A percentile compares a stretch with the other conserved stretches of the same genome.
Evolutionary conservation across 805 yeast genomes (phyloP).

Genomic region (Ogataea chonburiensis): DNA sequence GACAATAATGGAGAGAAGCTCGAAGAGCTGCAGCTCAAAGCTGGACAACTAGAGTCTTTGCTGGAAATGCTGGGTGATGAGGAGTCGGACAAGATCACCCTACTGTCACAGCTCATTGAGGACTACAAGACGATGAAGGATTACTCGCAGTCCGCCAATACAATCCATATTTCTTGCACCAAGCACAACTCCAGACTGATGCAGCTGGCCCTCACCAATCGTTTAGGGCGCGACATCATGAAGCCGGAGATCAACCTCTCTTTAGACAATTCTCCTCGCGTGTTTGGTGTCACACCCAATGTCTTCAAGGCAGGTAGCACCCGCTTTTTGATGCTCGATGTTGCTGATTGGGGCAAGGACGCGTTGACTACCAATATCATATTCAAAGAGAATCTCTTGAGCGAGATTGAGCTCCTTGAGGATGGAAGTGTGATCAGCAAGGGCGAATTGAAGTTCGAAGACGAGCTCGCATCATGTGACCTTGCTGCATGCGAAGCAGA

Average conservation of each 20-base stretch:
- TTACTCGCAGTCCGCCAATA: not conserved
- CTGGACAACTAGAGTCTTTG: constrained; percentile 16
- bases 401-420: not conserved
- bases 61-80: constrained; percentile 12
- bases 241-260: constrained; percentile 12
- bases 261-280: constrained; percentile 5
- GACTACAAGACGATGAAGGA: constrained; percentile 14
- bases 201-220: constrained; percentile 10
- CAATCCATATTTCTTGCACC: constrained; percentile 6
- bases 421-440: not conserved
- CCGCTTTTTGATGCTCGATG: constrained; percentile 12
- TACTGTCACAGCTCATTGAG: constrained; percentile 14
- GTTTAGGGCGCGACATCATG: constrained; percentile 8
- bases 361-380: constrained; percentile 1
- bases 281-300: constrained; percentile 15
- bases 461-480: constrained; percentile 1
- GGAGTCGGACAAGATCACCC: constrained; percentile 13
- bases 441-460: not conserved
- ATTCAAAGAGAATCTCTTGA: not conserved
- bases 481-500: not conserved
- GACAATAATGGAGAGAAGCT: constrained; percentile 9
- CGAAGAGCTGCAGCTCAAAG: constrained; percentile 11
- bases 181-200: constrained; percentile 6
- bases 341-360: constrained; percentile 9
- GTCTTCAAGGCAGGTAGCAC: constrained; percentile 13